These are phyloP conservation scores for Lepidium sativum DNA, from an alignment of 345 rosid genomes.

Conservation along the genomic window DNA sequence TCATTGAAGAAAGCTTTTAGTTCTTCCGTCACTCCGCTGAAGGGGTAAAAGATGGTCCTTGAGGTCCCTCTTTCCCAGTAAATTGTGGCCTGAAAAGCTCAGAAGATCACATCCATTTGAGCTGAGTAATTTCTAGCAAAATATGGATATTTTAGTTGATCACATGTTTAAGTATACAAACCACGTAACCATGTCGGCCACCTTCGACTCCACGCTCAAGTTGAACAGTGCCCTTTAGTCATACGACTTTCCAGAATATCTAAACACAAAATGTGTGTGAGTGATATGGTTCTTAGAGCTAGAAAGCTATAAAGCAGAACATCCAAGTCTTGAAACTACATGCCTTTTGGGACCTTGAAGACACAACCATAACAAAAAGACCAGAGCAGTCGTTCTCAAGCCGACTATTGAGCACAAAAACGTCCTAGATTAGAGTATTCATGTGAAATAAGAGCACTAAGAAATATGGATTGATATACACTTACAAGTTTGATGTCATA, in stretches of 20 bases:
- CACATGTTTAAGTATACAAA: slow-evolving; percentile 24
- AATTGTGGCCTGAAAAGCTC: slow-evolving; percentile 41
- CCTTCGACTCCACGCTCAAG: slow-evolving; percentile 73
- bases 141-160: not conserved
- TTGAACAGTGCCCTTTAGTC: slow-evolving; percentile 81
- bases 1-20: slow-evolving; percentile 67
- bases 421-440: slow-evolving; percentile 10
- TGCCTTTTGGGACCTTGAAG: slow-evolving; percentile 88
- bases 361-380: slow-evolving; percentile 84
- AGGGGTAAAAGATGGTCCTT: slow-evolving; percentile 62
- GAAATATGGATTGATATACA: not conserved
- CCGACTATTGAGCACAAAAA: slow-evolving; percentile 47
- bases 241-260: slow-evolving; percentile 90
- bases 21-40: slow-evolving; percentile 87
- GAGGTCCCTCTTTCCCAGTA: slow-evolving; percentile 49
- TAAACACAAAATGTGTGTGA: slow-evolving; percentile 24
- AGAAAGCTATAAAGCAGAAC: not conserved
- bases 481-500: slow-evolving; percentile 85
- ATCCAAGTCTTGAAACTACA: slow-evolving; percentile 22
- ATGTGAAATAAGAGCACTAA: slow-evolving; percentile 1
- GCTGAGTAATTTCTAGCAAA: slow-evolving; percentile 3
- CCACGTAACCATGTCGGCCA: slow-evolving; percentile 85
- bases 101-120: slow-evolving; percentile 6
- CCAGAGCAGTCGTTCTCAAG: slow-evolving; percentile 95
- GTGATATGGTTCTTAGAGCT: not conserved